Evolutionary conservation across 371 early-diverging fungal genomes (phyloP).

Genomic region (Rhizopus arrhizus): DNA sequence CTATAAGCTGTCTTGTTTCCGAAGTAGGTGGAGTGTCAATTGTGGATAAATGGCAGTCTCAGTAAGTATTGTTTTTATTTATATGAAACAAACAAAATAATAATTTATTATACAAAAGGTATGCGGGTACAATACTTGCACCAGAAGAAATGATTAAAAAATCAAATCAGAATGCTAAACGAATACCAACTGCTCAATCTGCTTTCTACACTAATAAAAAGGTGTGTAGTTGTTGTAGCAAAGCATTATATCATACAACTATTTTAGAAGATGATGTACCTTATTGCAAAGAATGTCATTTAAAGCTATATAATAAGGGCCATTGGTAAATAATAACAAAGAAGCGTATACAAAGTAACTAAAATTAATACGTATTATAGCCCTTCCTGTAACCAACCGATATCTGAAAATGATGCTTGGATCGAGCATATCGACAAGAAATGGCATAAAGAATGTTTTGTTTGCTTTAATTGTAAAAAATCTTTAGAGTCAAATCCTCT

Average conservation of each 20-base stretch:
- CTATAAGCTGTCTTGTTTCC: constrained; percentile 46
- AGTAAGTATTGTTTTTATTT: constrained; percentile 25
- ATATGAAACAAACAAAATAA: not conserved
- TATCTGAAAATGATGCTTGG: constrained; percentile 45
- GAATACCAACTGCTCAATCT: constrained; percentile 29
- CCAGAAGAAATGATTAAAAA: constrained; percentile 27
- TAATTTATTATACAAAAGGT: constrained; percentile 22
- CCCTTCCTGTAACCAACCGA: constrained; percentile 43
- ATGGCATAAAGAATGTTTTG: constrained; percentile 61
- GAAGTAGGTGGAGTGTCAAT: constrained; percentile 41
- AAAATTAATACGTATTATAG: constrained; percentile 21
- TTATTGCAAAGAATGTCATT: constrained; percentile 44
- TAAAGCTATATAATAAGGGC: constrained; percentile 33
- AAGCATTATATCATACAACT: constrained; percentile 7
- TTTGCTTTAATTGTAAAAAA: constrained; percentile 42
- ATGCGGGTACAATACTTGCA: constrained; percentile 46
- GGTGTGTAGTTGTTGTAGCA: constrained; percentile 25
- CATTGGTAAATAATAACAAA: constrained; percentile 29
- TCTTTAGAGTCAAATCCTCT: constrained; percentile 49
- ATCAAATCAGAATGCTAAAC: constrained; percentile 24
- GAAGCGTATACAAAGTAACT: not conserved
- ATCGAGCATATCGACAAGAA: constrained; percentile 46
- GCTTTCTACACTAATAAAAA: constrained; percentile 22
- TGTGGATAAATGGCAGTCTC: constrained; percentile 49
- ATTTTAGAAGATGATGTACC: constrained; percentile 14